Conservation (phyloP, 2,329 filamentous ascomycete species). For the Cladosporium sphaerospermum region DNA sequence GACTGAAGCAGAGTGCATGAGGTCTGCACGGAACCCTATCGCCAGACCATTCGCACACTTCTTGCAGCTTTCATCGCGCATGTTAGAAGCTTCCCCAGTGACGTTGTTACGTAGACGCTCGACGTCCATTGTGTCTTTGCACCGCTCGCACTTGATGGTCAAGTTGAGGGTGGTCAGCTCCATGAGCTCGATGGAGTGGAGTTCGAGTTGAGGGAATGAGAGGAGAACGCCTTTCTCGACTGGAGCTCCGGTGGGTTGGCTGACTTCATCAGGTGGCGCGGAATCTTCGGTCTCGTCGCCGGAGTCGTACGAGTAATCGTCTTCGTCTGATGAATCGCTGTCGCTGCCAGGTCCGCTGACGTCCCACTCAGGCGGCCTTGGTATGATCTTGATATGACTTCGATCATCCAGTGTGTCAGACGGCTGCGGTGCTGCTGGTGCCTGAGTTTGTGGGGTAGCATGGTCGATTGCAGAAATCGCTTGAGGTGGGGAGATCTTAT, state of each 20-base stretch:
- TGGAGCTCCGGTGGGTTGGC: slow-evolving; percentile 35
- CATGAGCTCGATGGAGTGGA: slow-evolving; percentile 70
- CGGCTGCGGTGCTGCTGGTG: neutral
- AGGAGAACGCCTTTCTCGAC: slow-evolving; percentile 67
- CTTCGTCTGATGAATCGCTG: slow-evolving; percentile 24
- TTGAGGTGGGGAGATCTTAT: neutral
- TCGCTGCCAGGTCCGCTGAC: slow-evolving; percentile 29
- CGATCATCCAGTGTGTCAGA: slow-evolving; percentile 35
- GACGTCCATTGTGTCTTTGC: slow-evolving; percentile 67
- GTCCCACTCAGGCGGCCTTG: slow-evolving; percentile 71
- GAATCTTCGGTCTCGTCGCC: slow-evolving; percentile 45
- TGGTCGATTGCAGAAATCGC: neutral
- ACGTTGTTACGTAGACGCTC: slow-evolving; percentile 55
- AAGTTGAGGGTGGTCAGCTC: slow-evolving; percentile 62
- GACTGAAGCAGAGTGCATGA: slow-evolving; percentile 67
- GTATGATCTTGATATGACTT: slow-evolving; percentile 64
- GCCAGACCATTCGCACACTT: slow-evolving; percentile 49
- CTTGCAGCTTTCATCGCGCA: slow-evolving; percentile 45
- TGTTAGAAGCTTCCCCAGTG: slow-evolving; percentile 34
- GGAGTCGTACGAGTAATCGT: slow-evolving; percentile 38
- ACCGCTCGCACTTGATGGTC: slow-evolving; percentile 71
- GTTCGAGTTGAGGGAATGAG: slow-evolving; percentile 70
- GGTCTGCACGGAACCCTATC: slow-evolving; percentile 51
- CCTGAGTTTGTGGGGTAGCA: neutral
- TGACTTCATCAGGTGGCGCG: slow-evolving; percentile 31